Conservation (phyloP, 2,329 filamentous ascomycete species). For the Trichoderma sp. region DNA sequence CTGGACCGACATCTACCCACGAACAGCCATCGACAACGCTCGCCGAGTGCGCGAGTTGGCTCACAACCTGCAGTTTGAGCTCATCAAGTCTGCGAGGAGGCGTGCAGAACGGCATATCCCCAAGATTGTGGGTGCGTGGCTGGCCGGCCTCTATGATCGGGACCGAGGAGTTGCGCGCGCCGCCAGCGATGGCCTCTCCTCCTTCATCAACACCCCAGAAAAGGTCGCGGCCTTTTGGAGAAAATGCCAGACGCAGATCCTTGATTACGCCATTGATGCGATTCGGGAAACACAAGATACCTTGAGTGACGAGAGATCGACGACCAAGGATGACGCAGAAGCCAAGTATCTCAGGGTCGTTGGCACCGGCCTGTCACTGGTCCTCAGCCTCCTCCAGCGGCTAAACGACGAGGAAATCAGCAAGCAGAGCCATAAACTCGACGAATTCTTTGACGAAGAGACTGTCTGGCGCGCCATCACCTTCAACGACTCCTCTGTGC, state of each 20-base stretch:
- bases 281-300: slow-evolving; percentile 78
- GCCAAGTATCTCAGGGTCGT: slow-evolving; percentile 81
- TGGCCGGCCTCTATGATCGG: slow-evolving; percentile 84
- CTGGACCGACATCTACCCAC: slow-evolving; percentile 87
- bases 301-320: slow-evolving; percentile 84
- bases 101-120: slow-evolving; percentile 80
- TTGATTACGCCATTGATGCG: slow-evolving; percentile 80
- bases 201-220: slow-evolving; percentile 76
- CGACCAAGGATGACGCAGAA: slow-evolving; percentile 80
- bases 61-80: slow-evolving; percentile 69
- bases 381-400: slow-evolving; percentile 54
- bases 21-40: slow-evolving; percentile 85
- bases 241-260: slow-evolving; percentile 76
- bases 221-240: slow-evolving; percentile 78
- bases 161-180: slow-evolving; percentile 75
- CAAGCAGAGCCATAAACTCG: slow-evolving; percentile 63
- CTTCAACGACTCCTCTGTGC: slow-evolving; percentile 57
- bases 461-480: slow-evolving; percentile 68
- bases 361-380: slow-evolving; percentile 56
- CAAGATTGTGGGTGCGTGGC: slow-evolving; percentile 82
- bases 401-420: slow-evolving; percentile 55
- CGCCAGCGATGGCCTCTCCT: slow-evolving; percentile 74
- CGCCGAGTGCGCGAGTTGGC: slow-evolving; percentile 85
- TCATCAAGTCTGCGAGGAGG: slow-evolving; percentile 69
- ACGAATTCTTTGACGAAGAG: slow-evolving; percentile 66